These are phyloP conservation scores for Penicillium diatomitis DNA, from an alignment of 495 filamentous ascomycete species.

Conservation along the genomic window DNA sequence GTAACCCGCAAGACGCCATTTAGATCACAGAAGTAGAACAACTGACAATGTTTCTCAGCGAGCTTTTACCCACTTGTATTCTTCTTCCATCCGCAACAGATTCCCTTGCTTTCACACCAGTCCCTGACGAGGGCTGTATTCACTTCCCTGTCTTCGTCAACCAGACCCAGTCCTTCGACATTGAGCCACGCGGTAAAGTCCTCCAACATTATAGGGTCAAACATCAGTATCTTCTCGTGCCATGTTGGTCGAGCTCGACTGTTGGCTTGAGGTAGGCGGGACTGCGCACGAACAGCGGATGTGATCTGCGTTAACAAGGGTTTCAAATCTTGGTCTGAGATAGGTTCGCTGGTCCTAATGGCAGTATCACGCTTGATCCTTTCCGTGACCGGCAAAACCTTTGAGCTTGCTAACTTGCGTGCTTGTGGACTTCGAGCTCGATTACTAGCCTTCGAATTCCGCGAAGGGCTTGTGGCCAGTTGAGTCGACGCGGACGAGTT, in stretches of 20 bases:
- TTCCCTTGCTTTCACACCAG: conserved; percentile 79
- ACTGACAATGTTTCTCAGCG: background rate
- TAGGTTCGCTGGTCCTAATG: background rate
- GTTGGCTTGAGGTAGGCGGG: conserved; percentile 10
- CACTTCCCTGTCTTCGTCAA: conserved; percentile 60
- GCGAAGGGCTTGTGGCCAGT: background rate
- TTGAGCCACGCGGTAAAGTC: conserved; percentile 83
- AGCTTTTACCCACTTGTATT: conserved; percentile 12
- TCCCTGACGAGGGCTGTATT: conserved; percentile 50
- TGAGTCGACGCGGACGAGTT: background rate
- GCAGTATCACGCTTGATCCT: background rate
- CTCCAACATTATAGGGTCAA: conserved; percentile 84
- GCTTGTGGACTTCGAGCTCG: conserved; percentile 4
- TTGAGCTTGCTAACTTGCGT: conserved; percentile 7
- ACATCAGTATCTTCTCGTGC: conserved; percentile 89
- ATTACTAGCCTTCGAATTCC: conserved; percentile 9
- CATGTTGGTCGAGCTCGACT: conserved; percentile 45
- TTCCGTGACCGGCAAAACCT: background rate
- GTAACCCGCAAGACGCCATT: background rate
- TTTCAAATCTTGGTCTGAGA: conserved; percentile 1
- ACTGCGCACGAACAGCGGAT: conserved; percentile 48
- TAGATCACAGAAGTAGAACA: background rate
- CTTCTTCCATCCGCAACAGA: conserved; percentile 55
- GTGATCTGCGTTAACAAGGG: conserved; percentile 56
- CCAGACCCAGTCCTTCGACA: conserved; percentile 50